These are phyloP conservation scores for Metarhizium anisopliae DNA, from an alignment of 2,329 filamentous ascomycete species.

Conservation along the genomic window DNA sequence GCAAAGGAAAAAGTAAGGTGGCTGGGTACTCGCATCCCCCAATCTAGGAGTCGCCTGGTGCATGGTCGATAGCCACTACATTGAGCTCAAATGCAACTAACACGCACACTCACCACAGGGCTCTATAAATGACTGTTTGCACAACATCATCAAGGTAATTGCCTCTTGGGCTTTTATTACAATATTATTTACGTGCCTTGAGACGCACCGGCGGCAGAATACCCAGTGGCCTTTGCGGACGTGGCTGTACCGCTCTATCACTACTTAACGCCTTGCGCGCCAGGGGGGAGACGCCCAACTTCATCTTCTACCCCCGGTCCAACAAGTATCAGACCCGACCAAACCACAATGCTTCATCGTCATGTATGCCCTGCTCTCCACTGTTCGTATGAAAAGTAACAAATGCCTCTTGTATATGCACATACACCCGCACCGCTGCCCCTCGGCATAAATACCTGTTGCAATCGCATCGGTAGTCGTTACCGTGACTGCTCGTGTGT, in stretches of 20 bases:
- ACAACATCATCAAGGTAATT: neutral
- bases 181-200: slow-evolving; percentile 5
- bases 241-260: slow-evolving; percentile 19
- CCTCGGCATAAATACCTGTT: neutral
- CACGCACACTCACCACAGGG: neutral
- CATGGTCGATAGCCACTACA: neutral
- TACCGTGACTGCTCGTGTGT: neutral
- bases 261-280: slow-evolving; percentile 14
- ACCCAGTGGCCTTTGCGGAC: slow-evolving; percentile 1
- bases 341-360: neutral
- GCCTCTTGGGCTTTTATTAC: neutral
- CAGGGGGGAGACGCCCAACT: neutral
- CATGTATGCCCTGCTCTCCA: neutral
- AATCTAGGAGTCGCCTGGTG: neutral
- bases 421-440: neutral
- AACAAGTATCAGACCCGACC: neutral
- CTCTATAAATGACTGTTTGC: neutral
- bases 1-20: slow-evolving; percentile 2
- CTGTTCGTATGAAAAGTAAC: neutral
- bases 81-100: neutral
- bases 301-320: neutral
- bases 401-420: neutral
- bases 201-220: neutral
- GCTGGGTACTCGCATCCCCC: slow-evolving; percentile 2
- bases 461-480: neutral